Base-by-base conservation (phyloP, 495 filamentous ascomycete genomes). In the Penicillium salamii region DNA sequence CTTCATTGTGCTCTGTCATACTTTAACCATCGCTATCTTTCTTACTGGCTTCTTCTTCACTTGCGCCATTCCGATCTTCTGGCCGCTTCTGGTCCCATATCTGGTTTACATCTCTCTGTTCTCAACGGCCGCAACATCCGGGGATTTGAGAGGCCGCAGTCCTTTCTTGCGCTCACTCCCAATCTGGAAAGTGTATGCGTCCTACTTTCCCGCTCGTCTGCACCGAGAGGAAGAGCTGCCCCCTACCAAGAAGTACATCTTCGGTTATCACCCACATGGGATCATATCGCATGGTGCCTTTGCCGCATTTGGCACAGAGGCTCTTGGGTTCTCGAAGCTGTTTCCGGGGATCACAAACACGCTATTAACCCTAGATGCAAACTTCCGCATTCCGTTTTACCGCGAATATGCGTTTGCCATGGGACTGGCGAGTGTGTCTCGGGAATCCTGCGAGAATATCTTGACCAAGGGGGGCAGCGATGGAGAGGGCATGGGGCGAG, bases 271-370 rank as follows among this genome's bases (percentile, higher is more conserved):
- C 61, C 92, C 92, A 0, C 92, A 97, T 65, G 93, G 93, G 33
- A 97, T 98, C 67, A 96, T 98, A 58, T 90, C 87, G 12, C 89
- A 96, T 60, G 93, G 93, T 31, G 93, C 95, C 1, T 97, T 93
- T 68, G 89, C 87, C 3, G 86, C 91, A 13, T 97, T 98, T 55
- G 88, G 77, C 23, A 97, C 95, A 5, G 93, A 97, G 55, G 88
- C 89, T 0, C 76, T 95, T 5, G 90, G 93, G 2, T 98, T 97
- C 67, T 81, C 81, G 2, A 79, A 86, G 45, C 81, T 97, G 20
- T 98, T 97, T 56, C 95, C 95, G 0, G 92, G 90, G n/a, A 96
- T 98, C 56, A 95, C 83, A 15, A 98, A 87, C 41, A 92, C 88
- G 15, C 76, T 98, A 1, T 76, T 97, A 7, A 98, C 93, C 0